Base-by-base conservation (phyloP, 2,329 filamentous ascomycete genomes). In the Aspergillus ruber region DNA sequence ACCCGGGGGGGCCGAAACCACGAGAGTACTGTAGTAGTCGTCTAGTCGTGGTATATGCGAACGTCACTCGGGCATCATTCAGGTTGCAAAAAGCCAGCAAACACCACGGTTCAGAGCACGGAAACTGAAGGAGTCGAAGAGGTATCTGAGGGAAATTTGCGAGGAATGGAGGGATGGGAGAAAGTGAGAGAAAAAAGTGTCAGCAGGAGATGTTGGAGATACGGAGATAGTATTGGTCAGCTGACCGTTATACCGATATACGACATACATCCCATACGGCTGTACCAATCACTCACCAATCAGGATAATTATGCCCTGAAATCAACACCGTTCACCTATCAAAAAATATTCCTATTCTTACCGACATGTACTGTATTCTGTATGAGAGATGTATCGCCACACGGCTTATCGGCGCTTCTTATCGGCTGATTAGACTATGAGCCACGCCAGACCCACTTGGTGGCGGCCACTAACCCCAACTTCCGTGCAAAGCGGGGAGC, bases 11-110 rank as follows among this genome's bases (percentile, higher is more conserved):
- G 23, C 23, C 23, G 23, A 29, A 29, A 12, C 25, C 25, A 10
- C 10, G 21, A 21, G 21, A 21, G 25, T 29, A 29, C 25, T 29
- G 25, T 29, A 20, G 20, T 20, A 20, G 20, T 20, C 20, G 20
- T 20, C 3, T 29, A 12, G 25, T 29, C 10, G 25, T 29, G 25
- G 4, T 29, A 29, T 38, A 35, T 18, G 42, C 23, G 41, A 47
- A 53, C 49, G 53, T 53, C 53, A 54, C 45, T 38, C 21, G n/a
- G 36, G 49, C 49, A 55, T 53, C 51, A 55, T 50, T 41, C 46
- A 43, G 36, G 23, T 21, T 27, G 36, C 25, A 41, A 27, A 17
- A 15, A 39, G 17, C 13, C 21, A 42, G 39, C 38, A 18, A 36
- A 25, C 17, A 39, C 27, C 10, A 38, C 36, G 20, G 25, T 20